Evolutionary conservation across 257 asterid genomes (phyloP).

Genomic region (Solanum tarijense): DNA sequence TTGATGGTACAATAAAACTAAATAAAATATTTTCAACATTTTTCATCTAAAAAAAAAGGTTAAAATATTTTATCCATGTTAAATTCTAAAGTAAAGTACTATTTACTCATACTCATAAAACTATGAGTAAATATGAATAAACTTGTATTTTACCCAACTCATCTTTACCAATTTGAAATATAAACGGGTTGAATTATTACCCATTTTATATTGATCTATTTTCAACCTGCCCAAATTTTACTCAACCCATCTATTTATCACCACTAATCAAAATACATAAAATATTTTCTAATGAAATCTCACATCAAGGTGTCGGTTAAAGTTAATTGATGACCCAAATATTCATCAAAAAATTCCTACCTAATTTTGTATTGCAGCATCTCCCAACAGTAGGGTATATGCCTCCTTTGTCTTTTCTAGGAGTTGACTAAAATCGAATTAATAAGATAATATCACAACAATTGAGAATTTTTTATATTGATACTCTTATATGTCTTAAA

Average conservation of each 20-base stretch:
- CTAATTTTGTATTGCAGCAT: neutral
- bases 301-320: neutral
- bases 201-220: no score
- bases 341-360: neutral
- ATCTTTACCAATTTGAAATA: no score
- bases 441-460: neutral
- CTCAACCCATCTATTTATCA: accelerated
- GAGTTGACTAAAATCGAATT: neutral
- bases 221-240: no score
- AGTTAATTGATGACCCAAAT: neutral
- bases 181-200: accelerated
- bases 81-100: no score
- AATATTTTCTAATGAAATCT: neutral
- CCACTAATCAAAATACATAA: neutral
- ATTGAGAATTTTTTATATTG: neutral
- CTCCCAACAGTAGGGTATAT: neutral
- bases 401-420: neutral
- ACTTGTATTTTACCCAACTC: no score
- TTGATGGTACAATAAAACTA: no score
- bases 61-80: no score
- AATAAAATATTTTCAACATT: no score
- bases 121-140: no score
- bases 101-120: no score
- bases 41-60: no score
- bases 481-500: neutral